These are phyloP conservation scores for Colletotrichum sp. DNA, from an alignment of 2,329 filamentous ascomycete genomes.

Conservation along the genomic window DNA sequence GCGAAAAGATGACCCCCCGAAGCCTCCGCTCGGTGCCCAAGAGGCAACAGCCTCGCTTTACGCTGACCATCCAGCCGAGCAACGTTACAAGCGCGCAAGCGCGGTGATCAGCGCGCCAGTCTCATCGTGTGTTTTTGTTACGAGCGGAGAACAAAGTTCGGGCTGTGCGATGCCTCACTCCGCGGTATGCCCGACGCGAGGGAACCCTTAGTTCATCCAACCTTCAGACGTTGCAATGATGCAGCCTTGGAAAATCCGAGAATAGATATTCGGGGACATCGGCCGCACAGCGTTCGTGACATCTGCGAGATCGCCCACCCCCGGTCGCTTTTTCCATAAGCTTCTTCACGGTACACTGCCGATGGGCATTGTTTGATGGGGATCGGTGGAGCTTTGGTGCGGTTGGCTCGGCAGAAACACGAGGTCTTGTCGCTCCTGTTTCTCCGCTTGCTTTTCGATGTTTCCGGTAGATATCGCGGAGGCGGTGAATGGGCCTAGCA, in stretches of 20 bases:
- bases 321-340: background rate
- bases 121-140: background rate
- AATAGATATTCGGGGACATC: background rate
- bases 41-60: background rate
- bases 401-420: constrained; percentile 17
- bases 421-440: constrained; percentile 2
- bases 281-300: background rate
- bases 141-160: background rate
- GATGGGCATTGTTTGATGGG: background rate
- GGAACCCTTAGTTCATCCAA: background rate
- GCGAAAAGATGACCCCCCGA: background rate
- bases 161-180: background rate
- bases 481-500: background rate
- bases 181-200: background rate
- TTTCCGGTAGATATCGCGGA: background rate
- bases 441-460: constrained; percentile 3
- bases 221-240: background rate
- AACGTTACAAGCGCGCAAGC: constrained; percentile 22
- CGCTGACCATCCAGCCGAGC: background rate
- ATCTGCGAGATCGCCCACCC: background rate
- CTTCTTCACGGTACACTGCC: background rate
- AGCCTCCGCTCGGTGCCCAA: background rate
- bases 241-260: background rate
- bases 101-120: background rate
- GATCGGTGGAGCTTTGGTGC: background rate